These are phyloP conservation scores for Sphaerobolus stellatus DNA, from an alignment of 1,284 basidiomycete genomes.

Conservation along the genomic window DNA sequence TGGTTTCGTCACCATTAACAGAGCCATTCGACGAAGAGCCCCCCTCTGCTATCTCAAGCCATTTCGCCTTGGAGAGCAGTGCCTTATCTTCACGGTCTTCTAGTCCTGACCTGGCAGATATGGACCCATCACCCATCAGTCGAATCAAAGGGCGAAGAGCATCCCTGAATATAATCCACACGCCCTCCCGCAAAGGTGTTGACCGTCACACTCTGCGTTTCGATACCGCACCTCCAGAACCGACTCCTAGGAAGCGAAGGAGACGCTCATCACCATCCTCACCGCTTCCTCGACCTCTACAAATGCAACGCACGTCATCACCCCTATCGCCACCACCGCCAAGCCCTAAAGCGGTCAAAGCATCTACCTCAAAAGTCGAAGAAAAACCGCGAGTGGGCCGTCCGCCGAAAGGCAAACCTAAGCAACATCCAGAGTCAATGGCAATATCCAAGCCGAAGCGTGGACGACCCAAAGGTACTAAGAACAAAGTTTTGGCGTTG, in stretches of 20 bases:
- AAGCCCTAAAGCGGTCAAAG: background rate
- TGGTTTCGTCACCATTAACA: conserved; percentile 6
- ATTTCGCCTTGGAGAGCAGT: background rate
- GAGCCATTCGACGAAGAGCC: conserved; percentile 4
- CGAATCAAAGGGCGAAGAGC: conserved; percentile 6
- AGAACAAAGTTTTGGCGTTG: background rate
- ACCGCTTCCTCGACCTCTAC: conserved; percentile 1
- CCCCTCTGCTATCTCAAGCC: background rate
- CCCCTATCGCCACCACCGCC: background rate
- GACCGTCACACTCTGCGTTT: background rate
- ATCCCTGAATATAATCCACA: conserved; percentile 1
- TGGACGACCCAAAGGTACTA: background rate
- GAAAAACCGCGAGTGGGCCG: background rate
- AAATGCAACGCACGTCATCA: conserved; percentile 1
- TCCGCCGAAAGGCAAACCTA: background rate
- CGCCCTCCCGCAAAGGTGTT: background rate
- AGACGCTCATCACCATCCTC: conserved; percentile 8
- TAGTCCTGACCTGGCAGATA: conserved; percentile 4
- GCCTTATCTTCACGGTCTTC: conserved; percentile 5
- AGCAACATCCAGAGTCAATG: background rate
- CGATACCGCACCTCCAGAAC: conserved; percentile 10
- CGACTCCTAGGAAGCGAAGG: conserved; percentile 7
- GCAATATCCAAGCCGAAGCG: background rate
- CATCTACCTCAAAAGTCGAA: background rate
- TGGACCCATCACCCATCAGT: background rate